A percentile compares a stretch with the other conserved stretches of the same genome.
Evolutionary conservation across 2,329 filamentous ascomycete genomes (phyloP).

Genomic region (Colletotrichum acutatum): DNA sequence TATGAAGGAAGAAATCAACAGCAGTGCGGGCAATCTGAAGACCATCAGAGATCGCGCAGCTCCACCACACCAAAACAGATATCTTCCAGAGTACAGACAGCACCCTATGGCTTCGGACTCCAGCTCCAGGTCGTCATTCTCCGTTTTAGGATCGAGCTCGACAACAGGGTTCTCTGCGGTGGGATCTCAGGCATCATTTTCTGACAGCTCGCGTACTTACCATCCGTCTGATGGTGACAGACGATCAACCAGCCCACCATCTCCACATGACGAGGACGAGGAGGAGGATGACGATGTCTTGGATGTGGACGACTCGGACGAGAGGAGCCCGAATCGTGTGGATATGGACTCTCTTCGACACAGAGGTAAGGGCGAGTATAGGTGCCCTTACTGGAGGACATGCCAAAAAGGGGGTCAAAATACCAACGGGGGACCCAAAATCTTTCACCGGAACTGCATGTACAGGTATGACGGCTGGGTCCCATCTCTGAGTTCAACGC

Average conservation of each 20-base stretch:
- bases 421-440: slow-evolving; percentile 49
- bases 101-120: slow-evolving; percentile 13
- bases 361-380: slow-evolving; percentile 52
- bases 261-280: neutral
- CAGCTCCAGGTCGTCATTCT: slow-evolving; percentile 34
- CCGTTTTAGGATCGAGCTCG: slow-evolving; percentile 14
- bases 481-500: neutral
- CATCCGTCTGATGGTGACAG: slow-evolving; percentile 5
- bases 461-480: slow-evolving; percentile 46
- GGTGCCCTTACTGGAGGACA: slow-evolving; percentile 47
- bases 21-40: neutral
- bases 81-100: neutral
- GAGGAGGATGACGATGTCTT: slow-evolving; percentile 3
- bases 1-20: slow-evolving; percentile 12
- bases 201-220: slow-evolving; percentile 3
- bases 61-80: slow-evolving; percentile 2
- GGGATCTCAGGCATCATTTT: slow-evolving; percentile 14
- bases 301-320: slow-evolving; percentile 1
- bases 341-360: slow-evolving; percentile 53
- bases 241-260: slow-evolving; percentile 6
- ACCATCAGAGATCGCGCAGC: slow-evolving; percentile 6
- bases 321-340: slow-evolving; percentile 41
- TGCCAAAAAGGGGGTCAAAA: slow-evolving; percentile 55
- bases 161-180: slow-evolving; percentile 8
- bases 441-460: slow-evolving; percentile 54